Evolutionary conservation across 1,284 basidiomycete genomes (phyloP).

Genomic region (Naganishia albida): DNA sequence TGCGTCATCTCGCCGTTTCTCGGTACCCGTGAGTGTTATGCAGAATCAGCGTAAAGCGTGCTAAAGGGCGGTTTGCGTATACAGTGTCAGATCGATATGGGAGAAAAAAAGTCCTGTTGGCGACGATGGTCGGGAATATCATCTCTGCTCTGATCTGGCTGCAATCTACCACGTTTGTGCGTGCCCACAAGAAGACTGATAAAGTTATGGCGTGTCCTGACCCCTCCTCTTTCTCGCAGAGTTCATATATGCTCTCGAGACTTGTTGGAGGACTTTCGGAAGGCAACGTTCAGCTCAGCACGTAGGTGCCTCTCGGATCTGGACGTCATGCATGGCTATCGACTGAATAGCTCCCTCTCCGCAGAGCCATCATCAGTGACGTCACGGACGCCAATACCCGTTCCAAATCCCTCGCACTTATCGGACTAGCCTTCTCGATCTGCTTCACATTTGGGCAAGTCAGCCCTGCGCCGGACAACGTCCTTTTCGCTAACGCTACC

Average conservation of each 20-base stretch:
- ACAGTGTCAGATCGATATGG: conserved; percentile 71
- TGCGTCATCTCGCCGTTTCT: conserved; percentile 82
- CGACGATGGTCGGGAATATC: conserved; percentile 89
- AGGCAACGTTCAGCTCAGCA: conserved; percentile 60
- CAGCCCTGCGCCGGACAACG: conserved; percentile 53
- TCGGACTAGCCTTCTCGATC: conserved; percentile 89
- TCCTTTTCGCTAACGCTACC: conserved; percentile 74
- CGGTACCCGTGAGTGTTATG: conserved; percentile 59
- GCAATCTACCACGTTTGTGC: conserved; percentile 72
- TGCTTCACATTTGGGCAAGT: conserved; percentile 69
- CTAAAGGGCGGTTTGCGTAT: not conserved
- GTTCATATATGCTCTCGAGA: conserved; percentile 79
- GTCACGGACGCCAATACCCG: conserved; percentile 74
- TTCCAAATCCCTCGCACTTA: conserved; percentile 79
- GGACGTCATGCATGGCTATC: conserved; percentile 2
- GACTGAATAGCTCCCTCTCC: not conserved
- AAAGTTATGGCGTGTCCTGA: no score
- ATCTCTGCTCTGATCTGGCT: conserved; percentile 84
- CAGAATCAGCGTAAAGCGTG: not conserved
- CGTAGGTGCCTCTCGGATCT: conserved; percentile 40
- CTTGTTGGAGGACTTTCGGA: conserved; percentile 86
- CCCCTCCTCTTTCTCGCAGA: conserved; percentile 34
- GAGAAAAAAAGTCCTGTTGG: conserved; percentile 72
- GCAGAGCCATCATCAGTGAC: conserved; percentile 83
- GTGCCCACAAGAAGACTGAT: no score